phyloP scores from a whole-genome alignment of 371 early-diverging fungal species.

The Mucor piriformis region DNA sequence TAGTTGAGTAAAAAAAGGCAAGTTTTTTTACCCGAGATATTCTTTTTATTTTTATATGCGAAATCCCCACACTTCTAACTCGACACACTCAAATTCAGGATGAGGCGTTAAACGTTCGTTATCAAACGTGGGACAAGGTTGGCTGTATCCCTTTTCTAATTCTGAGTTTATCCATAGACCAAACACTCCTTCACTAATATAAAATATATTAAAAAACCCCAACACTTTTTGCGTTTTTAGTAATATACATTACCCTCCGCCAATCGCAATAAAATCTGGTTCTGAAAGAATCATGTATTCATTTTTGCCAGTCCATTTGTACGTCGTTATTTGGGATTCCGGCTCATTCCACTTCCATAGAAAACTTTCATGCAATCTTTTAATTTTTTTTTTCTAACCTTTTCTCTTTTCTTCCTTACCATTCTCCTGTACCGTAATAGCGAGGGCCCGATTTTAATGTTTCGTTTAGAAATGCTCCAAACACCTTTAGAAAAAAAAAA shows the following conservation, averaged over 20 bases:
- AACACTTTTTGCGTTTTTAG: background rate
- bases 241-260: slow-evolving; percentile 80
- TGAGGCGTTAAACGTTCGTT: slow-evolving; percentile 69
- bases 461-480: slow-evolving; percentile 89
- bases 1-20: background rate
- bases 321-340: slow-evolving; percentile 56
- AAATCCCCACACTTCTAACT: slow-evolving; percentile 32
- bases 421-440: slow-evolving; percentile 92
- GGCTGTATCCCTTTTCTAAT: slow-evolving; percentile 83
- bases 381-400: slow-evolving; percentile 4
- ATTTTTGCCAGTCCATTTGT: slow-evolving; percentile 85
- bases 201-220: background rate
- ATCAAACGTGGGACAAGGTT: slow-evolving; percentile 83
- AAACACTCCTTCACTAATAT: slow-evolving; percentile 75
- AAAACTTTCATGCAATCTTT: slow-evolving; percentile 27
- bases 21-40: slow-evolving; percentile 2
- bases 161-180: slow-evolving; percentile 92
- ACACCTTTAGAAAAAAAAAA: slow-evolving; percentile 75
- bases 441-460: slow-evolving; percentile 64
- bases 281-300: slow-evolving; percentile 88
- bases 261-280: slow-evolving; percentile 83
- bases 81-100: slow-evolving; percentile 33
- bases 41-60: slow-evolving; percentile 5
- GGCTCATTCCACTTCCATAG: slow-evolving; percentile 36
- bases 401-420: slow-evolving; percentile 54